Conservation (phyloP, 1,284 basidiomycete species). For the Fomitopsis schrenkii region DNA sequence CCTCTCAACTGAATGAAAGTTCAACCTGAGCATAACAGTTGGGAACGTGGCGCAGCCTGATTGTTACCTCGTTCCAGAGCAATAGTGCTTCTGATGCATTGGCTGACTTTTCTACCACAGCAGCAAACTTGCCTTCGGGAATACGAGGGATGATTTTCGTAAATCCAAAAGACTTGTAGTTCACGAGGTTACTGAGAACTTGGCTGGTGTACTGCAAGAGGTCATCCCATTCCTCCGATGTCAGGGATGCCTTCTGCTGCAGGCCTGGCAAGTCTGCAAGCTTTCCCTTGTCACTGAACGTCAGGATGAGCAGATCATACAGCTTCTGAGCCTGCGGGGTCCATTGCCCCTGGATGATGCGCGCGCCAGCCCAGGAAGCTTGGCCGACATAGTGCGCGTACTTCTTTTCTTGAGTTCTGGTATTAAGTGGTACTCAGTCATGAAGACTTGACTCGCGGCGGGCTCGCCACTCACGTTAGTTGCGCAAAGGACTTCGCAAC, state of each 20-base stretch:
- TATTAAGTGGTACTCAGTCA: too few relatives aligned
- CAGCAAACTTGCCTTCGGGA: constrained; percentile 53
- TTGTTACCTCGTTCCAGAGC: constrained; percentile 59
- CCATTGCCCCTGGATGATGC: constrained; percentile 82
- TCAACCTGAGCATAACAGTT: constrained; percentile 1
- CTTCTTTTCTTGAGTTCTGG: constrained; percentile 66
- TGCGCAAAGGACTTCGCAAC: constrained; percentile 63
- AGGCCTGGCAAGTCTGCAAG: constrained; percentile 55
- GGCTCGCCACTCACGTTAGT: constrained; percentile 45
- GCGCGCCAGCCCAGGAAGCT: constrained; percentile 78
- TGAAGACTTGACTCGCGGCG: not conserved
- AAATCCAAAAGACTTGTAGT: constrained; percentile 79
- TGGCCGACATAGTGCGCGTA: constrained; percentile 68
- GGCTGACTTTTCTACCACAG: constrained; percentile 55
- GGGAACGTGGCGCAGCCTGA: constrained; percentile 1
- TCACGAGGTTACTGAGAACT: constrained; percentile 73
- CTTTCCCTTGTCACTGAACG: constrained; percentile 57
- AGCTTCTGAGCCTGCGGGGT: constrained; percentile 58
- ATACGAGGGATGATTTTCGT: constrained; percentile 80
- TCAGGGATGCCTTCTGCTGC: constrained; percentile 48
- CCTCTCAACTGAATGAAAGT: constrained; percentile 49
- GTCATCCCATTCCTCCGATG: constrained; percentile 60
- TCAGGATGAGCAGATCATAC: constrained; percentile 66
- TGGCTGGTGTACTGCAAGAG: constrained; percentile 71
- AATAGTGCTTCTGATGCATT: constrained; percentile 50